phyloP scores from a whole-genome alignment of 306 rosid genomes.

The Gastrolobium bilobum region DNA sequence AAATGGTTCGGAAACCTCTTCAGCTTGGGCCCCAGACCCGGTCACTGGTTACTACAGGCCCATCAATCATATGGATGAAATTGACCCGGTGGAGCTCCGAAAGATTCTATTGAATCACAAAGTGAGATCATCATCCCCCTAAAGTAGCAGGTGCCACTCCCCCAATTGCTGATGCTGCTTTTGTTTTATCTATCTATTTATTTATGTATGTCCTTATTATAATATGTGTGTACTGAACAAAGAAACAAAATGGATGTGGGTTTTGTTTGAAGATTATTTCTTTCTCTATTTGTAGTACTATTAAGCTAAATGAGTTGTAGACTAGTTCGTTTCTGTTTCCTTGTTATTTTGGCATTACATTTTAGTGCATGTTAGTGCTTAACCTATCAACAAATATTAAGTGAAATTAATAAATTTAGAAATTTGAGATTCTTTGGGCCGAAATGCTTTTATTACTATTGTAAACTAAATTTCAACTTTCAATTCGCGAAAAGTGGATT shows the following conservation, averaged over 20 bases:
- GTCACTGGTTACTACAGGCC: slow-evolving; percentile 66
- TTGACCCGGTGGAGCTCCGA: slow-evolving; percentile 69
- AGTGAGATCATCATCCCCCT: slow-evolving; percentile 24
- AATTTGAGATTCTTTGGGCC: background rate
- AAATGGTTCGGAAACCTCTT: slow-evolving; percentile 40
- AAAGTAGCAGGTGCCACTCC: background rate
- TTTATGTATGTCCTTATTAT: background rate
- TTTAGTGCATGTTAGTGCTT: background rate
- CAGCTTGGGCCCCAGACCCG: slow-evolving; percentile 69
- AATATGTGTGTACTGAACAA: background rate
- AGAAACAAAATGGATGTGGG: background rate
- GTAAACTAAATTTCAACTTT: background rate
- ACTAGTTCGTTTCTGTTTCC: background rate
- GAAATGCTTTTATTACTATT: background rate
- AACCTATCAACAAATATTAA: background rate
- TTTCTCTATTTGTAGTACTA: background rate
- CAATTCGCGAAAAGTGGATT: background rate
- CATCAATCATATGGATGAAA: slow-evolving; percentile 46
- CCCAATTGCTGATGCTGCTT: background rate
- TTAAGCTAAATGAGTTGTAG: background rate
- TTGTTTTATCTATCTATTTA: background rate
- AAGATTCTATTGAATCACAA: slow-evolving; percentile 54
- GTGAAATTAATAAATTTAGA: background rate
- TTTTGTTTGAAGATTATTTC: background rate
- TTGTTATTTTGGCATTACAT: background rate